phyloP scores from a whole-genome alignment of 805 yeast species.

The Candida yuanshanica region DNA sequence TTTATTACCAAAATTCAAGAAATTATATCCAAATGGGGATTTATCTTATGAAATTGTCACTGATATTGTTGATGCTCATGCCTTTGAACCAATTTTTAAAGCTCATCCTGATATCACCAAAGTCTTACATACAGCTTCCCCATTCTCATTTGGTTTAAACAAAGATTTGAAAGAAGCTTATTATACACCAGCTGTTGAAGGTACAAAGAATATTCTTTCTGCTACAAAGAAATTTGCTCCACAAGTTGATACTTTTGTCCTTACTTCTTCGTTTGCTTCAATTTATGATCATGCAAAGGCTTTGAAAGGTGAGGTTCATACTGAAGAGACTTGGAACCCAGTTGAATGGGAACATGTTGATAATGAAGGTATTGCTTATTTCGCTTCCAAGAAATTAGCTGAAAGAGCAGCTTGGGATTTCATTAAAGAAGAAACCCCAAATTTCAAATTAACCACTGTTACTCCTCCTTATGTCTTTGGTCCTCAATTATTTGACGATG shows the following conservation, averaged over 20 bases:
- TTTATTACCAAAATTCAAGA: conserved; percentile 12
- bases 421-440: conserved; percentile 26
- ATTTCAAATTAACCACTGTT: conserved; percentile 37
- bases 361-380: conserved; percentile 36
- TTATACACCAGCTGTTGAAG: conserved; percentile 52
- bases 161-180: conserved; percentile 44
- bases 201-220: conserved; percentile 43
- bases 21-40: conserved; percentile 23
- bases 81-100: conserved; percentile 40
- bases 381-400: conserved; percentile 56
- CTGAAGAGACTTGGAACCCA: conserved; percentile 39
- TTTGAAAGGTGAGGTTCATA: conserved; percentile 13
- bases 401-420: conserved; percentile 58
- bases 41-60: conserved; percentile 38
- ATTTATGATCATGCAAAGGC: conserved; percentile 25
- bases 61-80: conserved; percentile 38
- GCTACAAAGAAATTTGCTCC: conserved; percentile 28
- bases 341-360: conserved; percentile 41
- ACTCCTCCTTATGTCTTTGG: conserved; percentile 53
- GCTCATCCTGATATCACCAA: conserved; percentile 39
- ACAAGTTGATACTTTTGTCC: conserved; percentile 40
- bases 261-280: conserved; percentile 57
- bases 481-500: conserved; percentile 46
- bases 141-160: conserved; percentile 29
- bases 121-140: conserved; percentile 58